Percentiles rank a stretch among this genome's conserved stretches.
phyloP scores from a whole-genome alignment of 1,284 basidiomycete species.

The Ceratorhiza oryzae-sativae region DNA sequence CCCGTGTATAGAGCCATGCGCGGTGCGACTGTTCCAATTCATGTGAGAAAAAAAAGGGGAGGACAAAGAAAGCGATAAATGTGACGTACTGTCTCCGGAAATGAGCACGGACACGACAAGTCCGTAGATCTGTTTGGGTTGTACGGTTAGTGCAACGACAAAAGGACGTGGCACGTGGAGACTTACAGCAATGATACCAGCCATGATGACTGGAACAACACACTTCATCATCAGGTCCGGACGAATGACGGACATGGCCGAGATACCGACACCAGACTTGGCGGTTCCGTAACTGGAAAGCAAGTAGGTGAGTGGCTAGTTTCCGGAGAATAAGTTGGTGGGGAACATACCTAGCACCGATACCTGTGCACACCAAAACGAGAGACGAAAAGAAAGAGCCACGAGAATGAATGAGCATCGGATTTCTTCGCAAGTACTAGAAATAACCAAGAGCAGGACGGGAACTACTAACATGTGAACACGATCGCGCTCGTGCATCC shows the following conservation, averaged over 20 bases:
- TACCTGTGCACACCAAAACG: constrained; percentile 56
- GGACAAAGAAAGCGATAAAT: neutral
- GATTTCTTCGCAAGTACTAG: neutral
- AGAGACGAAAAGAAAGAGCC: constrained; percentile 3
- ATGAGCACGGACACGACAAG: constrained; percentile 93
- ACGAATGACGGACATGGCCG: constrained; percentile 96
- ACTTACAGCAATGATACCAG: constrained; percentile 96
- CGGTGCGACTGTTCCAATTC: constrained; percentile 36
- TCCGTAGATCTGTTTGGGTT: constrained; percentile 66
- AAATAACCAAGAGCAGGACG: neutral
- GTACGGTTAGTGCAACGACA: constrained; percentile 8
- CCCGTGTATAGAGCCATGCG: constrained; percentile 75
- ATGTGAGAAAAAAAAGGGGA: constrained; percentile 29
- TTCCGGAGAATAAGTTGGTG: neutral
- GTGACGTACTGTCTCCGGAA: constrained; percentile 71
- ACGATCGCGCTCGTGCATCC: constrained; percentile 97
- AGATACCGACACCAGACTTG: constrained; percentile 98
- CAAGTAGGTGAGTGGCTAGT: constrained; percentile 9
- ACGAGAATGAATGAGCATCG: constrained; percentile 1
- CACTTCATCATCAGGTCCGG: constrained; percentile 96
- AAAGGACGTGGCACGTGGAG: constrained; percentile 7
- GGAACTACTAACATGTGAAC: constrained; percentile 87
- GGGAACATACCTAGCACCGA: constrained; percentile 69
- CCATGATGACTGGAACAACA: constrained; percentile 98
- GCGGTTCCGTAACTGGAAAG: constrained; percentile 80